phyloP scores from a whole-genome alignment of 2,329 filamentous ascomycete genomes.

The Cercospora zeina region DNA sequence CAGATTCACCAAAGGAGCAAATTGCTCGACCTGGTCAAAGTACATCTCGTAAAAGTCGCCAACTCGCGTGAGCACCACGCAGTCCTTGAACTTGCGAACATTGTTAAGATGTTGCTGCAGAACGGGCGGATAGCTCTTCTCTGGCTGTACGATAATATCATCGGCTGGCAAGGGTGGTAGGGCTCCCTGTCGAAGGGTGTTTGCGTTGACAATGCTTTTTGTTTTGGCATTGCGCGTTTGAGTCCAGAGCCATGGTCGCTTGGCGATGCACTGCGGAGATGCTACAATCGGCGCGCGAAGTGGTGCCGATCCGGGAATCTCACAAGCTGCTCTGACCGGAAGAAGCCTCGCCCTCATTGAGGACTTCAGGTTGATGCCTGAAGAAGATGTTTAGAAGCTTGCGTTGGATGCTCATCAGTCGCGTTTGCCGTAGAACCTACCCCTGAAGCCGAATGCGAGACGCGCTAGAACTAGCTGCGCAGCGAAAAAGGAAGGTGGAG shows the following conservation, averaged over 20 bases:
- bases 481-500: neutral
- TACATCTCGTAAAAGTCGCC: slow-evolving; percentile 98
- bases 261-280: slow-evolving; percentile 1
- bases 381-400: neutral
- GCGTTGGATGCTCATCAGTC: neutral
- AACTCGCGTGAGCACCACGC: slow-evolving; percentile 85
- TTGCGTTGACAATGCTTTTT: slow-evolving; percentile 41
- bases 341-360: slow-evolving; percentile 10
- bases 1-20: slow-evolving; percentile 79
- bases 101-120: slow-evolving; percentile 83
- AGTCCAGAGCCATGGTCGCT: slow-evolving; percentile 22
- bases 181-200: slow-evolving; percentile 59
- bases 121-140: slow-evolving; percentile 73
- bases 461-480: neutral
- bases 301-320: neutral
- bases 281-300: neutral
- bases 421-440: neutral
- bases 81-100: slow-evolving; percentile 87
- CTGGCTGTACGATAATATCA: slow-evolving; percentile 50
- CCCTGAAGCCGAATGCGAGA: neutral
- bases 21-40: slow-evolving; percentile 90
- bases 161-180: slow-evolving; percentile 49
- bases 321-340: slow-evolving; percentile 7
- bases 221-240: slow-evolving; percentile 42
- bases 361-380: neutral